Evolutionary conservation across 208 protist genomes (phyloP), one percentile per base, ranked within the genome.

Genomic region (Phytomonas sp.): DNA sequence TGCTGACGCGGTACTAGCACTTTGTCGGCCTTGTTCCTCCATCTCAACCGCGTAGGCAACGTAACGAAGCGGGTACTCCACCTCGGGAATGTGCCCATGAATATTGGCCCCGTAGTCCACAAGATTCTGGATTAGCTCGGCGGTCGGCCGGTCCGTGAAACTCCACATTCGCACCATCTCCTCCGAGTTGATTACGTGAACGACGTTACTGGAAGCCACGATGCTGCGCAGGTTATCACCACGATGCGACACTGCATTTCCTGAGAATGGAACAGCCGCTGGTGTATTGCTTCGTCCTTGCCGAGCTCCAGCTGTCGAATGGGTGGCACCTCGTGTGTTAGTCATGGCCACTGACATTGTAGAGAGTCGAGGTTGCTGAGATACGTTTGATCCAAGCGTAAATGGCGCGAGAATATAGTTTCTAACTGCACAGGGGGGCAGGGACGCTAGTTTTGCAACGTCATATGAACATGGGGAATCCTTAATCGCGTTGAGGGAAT

Each of bases 361-460:
- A 46, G 40, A 46, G 40, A 46, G 40, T 17, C 40, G 40, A 15
- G 40, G 40, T 46, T 46, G 40, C 11, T 46, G 40, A 46, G 40
- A 20, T 46, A 46, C 40, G 15, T 46, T 46, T 20, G 40, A 46
- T 20, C 40, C 40, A 20, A 46, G 40, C 13, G 76, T 73, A 7
- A 91, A 56, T 5, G 81, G 81, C 20, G 78, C 79, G 15, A 95
- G 76, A 34, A 95, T 92, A 72, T 92, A 89, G 75, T 95, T 95
- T 36, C 80, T 78, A 51, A 85, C 70, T 67, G 72, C 79, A 13
- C 67, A 68, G 20, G 51, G 26, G 3, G 90, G 79, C 33, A 92
- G 60, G 7, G 77, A 67, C 2, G 76, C 68, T 33, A 95, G 79
- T 56, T 30, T 37, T 32, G 62, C 46, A 7, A 68, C 67, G 70